These are phyloP conservation scores for Mercurialis annua DNA, from an alignment of 345 rosid genomes.

Conservation along the genomic window DNA sequence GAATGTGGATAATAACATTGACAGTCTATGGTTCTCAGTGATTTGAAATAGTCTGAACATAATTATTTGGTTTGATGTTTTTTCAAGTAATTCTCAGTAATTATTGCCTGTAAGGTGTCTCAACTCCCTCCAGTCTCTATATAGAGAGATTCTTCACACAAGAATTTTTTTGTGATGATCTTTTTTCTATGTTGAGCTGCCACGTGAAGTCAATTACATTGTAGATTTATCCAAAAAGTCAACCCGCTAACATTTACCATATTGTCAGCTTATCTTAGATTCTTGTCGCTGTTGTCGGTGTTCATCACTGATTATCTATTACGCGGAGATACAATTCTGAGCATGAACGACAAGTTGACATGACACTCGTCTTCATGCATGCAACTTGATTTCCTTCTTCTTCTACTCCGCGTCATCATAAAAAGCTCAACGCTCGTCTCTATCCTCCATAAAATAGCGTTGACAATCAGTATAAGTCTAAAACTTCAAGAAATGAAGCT, in stretches of 20 bases:
- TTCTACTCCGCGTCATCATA: constrained; percentile 4
- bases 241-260: background rate
- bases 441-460: background rate
- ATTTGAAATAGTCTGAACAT: no score
- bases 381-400: constrained; percentile 6
- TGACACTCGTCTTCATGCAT: constrained; percentile 41
- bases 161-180: no score
- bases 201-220: background rate
- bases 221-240: background rate
- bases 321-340: constrained; percentile 21
- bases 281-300: no score
- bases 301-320: background rate
- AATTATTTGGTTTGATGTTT: no score
- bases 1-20: no score
- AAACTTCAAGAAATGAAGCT: constrained; percentile 19
- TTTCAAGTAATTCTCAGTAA: no score
- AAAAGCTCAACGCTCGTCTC: background rate
- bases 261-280: background rate
- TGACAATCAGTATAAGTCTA: background rate
- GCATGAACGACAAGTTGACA: constrained; percentile 20
- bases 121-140: no score
- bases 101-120: no score
- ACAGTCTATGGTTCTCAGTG: no score
- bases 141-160: no score
- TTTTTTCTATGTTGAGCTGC: no score